Evolutionary conservation across 2,329 filamentous ascomycete genomes (phyloP).

Genomic region (Fusarium sp.): DNA sequence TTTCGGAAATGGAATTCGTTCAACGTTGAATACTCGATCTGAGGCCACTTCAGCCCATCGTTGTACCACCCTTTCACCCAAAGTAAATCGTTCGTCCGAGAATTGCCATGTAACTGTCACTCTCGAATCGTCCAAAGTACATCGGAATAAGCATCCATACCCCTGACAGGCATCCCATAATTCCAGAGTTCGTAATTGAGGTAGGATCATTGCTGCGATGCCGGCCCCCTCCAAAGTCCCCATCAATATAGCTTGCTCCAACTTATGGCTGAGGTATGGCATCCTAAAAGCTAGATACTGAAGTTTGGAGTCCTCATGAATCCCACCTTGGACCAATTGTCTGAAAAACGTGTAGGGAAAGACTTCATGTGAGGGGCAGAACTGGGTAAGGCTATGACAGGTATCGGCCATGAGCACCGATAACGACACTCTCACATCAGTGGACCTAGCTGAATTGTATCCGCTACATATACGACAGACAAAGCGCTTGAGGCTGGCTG

Average conservation of each 20-base stretch:
- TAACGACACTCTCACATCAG: no score
- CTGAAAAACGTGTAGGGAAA: background rate
- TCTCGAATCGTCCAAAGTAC: conserved; percentile 1
- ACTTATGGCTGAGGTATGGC: accelerated
- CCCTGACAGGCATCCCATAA: conserved; percentile 4
- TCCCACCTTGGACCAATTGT: background rate
- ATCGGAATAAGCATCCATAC: conserved; percentile 26
- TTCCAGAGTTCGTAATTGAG: conserved; percentile 21
- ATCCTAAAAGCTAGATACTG: conserved; percentile 3
- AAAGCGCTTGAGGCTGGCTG: conserved; percentile 14
- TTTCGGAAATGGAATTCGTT: no score
- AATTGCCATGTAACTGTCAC: conserved; percentile 25
- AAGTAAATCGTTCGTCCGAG: background rate
- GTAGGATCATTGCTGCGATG: conserved; percentile 7
- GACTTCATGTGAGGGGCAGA: background rate
- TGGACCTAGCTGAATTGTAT: background rate
- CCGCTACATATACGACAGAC: background rate
- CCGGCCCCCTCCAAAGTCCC: background rate
- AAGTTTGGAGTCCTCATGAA: conserved; percentile 1
- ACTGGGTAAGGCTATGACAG: conserved; percentile 21
- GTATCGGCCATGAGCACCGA: conserved; percentile 8
- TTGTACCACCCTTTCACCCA: background rate
- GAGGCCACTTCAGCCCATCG: background rate
- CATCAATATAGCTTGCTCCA: background rate
- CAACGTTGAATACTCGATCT: no score